Percentiles rank a stretch among this genome's conserved stretches.
These are phyloP conservation scores for Sergeia podlipaevii DNA, from an alignment of 208 protist species.

Conservation along the genomic window DNA sequence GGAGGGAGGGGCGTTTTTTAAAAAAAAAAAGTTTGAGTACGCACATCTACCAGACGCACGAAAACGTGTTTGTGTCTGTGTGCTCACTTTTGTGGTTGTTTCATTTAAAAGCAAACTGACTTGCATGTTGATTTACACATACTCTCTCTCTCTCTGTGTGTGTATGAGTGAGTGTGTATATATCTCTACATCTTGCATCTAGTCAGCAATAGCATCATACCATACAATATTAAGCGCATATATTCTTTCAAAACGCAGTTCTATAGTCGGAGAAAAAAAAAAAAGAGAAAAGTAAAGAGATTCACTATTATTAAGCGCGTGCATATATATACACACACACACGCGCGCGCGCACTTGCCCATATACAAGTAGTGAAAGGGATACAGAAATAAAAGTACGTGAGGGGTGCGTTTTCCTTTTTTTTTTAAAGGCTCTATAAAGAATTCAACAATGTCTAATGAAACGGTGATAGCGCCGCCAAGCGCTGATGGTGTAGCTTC, in stretches of 20 bases:
- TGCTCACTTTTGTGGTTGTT: no score
- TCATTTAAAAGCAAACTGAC: constrained; percentile 95
- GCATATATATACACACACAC: constrained; percentile 1
- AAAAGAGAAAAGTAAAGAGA: background rate
- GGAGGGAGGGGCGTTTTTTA: background rate
- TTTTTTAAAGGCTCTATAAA: no score
- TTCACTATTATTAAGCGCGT: no score
- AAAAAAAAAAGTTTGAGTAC: background rate
- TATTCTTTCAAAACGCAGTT: no score
- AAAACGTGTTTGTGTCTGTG: no score
- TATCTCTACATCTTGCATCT: no score
- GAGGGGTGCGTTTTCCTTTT: background rate
- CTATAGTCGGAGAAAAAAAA: background rate
- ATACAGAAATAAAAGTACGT: background rate
- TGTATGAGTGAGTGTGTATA: no score
- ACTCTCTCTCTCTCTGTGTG: no score
- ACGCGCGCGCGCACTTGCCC: background rate
- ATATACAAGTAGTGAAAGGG: background rate
- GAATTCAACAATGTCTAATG: background rate
- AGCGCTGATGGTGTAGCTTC: background rate
- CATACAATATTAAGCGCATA: no score
- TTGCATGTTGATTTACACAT: constrained; percentile 87
- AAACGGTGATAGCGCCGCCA: background rate
- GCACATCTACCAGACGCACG: no score
- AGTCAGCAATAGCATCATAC: no score